Evolutionary conservation across 2,329 filamentous ascomycete species (phyloP).

Genomic region (Penicillium hesseltinei): DNA sequence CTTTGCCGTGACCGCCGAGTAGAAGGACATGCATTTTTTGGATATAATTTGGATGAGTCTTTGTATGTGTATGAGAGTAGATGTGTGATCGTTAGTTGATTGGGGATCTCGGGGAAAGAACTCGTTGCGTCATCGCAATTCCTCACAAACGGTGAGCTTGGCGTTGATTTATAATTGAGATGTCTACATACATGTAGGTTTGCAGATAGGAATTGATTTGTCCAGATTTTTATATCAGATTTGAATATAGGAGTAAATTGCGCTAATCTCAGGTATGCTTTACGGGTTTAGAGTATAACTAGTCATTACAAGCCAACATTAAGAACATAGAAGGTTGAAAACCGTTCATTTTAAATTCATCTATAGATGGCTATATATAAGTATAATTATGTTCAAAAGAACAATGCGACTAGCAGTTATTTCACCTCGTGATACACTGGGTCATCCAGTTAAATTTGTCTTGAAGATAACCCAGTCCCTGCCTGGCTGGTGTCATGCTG

Average conservation of each 20-base stretch:
- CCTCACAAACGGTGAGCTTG: not conserved
- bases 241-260: not conserved
- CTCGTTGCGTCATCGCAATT: not conserved
- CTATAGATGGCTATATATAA: not conserved
- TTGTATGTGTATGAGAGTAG: not conserved
- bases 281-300: not conserved
- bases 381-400: not conserved
- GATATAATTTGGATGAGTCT: not conserved
- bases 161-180: slow-evolving; percentile 1
- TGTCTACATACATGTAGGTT: too few species aligned
- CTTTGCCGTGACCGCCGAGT: slow-evolving; percentile 78
- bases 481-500: not conserved
- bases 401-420: not conserved
- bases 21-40: slow-evolving; percentile 59
- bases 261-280: not conserved
- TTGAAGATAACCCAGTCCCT: not conserved
- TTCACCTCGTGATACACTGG: not conserved
- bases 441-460: not conserved
- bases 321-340: not conserved
- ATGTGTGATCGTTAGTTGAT: not conserved
- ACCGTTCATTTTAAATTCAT: not conserved
- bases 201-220: not conserved
- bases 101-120: not conserved
- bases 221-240: not conserved
- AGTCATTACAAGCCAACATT: not conserved